Percentiles rank a stretch among this genome's conserved stretches.
Conservation (phyloP, 1,284 basidiomycete genomes). For the Amylostereum chailletii region DNA sequence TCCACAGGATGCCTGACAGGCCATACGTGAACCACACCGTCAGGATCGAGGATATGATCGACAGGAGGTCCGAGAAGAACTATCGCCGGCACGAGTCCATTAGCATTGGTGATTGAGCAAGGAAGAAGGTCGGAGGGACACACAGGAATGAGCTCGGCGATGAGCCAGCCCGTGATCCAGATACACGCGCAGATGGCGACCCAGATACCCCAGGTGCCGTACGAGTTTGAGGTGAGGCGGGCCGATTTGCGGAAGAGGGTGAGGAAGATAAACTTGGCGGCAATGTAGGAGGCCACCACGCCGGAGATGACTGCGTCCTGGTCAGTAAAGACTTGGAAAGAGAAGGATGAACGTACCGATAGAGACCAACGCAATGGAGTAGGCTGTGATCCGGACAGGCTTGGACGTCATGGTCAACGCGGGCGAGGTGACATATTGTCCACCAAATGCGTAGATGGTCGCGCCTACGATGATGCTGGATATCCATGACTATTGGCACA, state of each 20-base stretch:
- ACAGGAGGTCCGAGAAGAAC: slow-evolving; percentile 8
- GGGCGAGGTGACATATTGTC: slow-evolving; percentile 6
- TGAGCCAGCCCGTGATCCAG: slow-evolving; percentile 4
- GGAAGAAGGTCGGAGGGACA: neutral
- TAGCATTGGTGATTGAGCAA: neutral
- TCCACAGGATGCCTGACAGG: slow-evolving; percentile 6
- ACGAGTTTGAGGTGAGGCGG: slow-evolving; percentile 4
- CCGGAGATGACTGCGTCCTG: slow-evolving; percentile 4
- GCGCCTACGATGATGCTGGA: slow-evolving; percentile 4
- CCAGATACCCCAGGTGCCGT: slow-evolving; percentile 6
- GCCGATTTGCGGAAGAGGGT: slow-evolving; percentile 4
- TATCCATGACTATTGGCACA: neutral
- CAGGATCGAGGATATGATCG: slow-evolving; percentile 6
- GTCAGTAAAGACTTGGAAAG: neutral
- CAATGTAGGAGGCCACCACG: slow-evolving; percentile 6
- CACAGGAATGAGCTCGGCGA: slow-evolving; percentile 4
- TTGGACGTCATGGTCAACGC: slow-evolving; percentile 6
- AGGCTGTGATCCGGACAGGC: slow-evolving; percentile 6
- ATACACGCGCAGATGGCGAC: slow-evolving; percentile 2
- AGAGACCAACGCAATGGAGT: slow-evolving; percentile 7
- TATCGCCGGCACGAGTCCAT: neutral
- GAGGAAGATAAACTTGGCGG: slow-evolving; percentile 7
- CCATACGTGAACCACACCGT: slow-evolving; percentile 8
- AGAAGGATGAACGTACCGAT: neutral
- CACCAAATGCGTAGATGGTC: slow-evolving; percentile 3